Evolutionary conservation across 2,329 filamentous ascomycete genomes (phyloP).

Genomic region (Helotiales sp.): DNA sequence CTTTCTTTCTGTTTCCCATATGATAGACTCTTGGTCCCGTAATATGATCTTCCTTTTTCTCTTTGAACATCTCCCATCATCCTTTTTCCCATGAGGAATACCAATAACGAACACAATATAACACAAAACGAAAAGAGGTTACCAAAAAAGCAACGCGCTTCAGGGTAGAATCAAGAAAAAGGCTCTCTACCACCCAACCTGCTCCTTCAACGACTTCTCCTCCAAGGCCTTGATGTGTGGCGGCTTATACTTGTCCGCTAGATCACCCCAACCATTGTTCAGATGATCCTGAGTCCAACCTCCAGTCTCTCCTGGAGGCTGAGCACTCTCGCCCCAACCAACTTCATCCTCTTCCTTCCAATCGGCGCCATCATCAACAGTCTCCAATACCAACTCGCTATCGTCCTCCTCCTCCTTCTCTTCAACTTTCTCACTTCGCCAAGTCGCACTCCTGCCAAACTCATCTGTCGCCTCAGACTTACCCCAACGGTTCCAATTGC

Average conservation of each 20-base stretch:
- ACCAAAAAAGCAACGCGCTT: not conserved
- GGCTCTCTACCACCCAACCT: constrained; percentile 20
- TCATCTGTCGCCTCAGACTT: not conserved
- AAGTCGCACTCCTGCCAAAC: constrained; percentile 8
- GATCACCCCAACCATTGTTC: constrained; percentile 11
- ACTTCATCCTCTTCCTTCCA: constrained; percentile 6
- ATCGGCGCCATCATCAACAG: constrained; percentile 6
- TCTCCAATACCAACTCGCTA: constrained; percentile 16
- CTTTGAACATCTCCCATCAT: not conserved
- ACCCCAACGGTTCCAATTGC: not conserved
- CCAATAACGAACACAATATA: not conserved
- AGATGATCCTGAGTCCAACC: not conserved
- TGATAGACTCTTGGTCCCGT: constrained; percentile 2
- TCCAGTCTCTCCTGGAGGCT: not conserved
- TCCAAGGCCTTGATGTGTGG: constrained; percentile 32
- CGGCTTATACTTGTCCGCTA: constrained; percentile 26
- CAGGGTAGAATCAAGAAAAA: not conserved
- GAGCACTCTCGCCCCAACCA: constrained; percentile 13
- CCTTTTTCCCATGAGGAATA: not conserved
- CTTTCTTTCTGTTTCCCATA: not conserved
- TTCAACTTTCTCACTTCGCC: not conserved
- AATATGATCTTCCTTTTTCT: not conserved
- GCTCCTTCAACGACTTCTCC: constrained; percentile 15
- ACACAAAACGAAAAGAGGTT: not conserved
- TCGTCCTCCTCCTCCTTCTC: constrained; percentile 10